These are phyloP conservation scores for Lindgomyces ingoldianus DNA, from an alignment of 495 filamentous ascomycete genomes.

Conservation along the genomic window DNA sequence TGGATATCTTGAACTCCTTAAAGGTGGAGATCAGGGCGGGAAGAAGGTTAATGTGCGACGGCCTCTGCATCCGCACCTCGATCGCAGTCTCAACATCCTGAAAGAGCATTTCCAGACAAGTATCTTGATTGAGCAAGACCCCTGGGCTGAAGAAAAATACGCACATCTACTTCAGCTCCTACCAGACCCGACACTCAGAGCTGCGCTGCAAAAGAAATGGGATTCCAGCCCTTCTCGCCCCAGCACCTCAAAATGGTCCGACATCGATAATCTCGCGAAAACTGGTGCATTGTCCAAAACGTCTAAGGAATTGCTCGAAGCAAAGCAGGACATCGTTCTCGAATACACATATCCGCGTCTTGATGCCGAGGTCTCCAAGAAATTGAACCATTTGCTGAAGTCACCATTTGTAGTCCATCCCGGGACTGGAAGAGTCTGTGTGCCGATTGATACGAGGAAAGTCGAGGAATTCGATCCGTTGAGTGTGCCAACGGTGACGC, in stretches of 20 bases:
- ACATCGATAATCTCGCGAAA: conserved; percentile 84
- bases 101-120: conserved; percentile 76
- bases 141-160: conserved; percentile 71
- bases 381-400: conserved; percentile 96
- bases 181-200: conserved; percentile 69
- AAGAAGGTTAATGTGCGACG: conserved; percentile 85
- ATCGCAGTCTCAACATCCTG: conserved; percentile 82
- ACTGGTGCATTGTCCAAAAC: conserved; percentile 69
- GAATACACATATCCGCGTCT: conserved; percentile 98
- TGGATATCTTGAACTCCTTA: conserved; percentile 82
- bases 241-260: conserved; percentile 81
- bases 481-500: conserved; percentile 79
- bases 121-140: conserved; percentile 81
- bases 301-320: conserved; percentile 68
- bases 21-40: conserved; percentile 77
- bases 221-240: conserved; percentile 73
- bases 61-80: conserved; percentile 87
- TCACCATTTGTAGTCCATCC: conserved; percentile 95
- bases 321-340: conserved; percentile 89
- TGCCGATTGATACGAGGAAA: conserved; percentile 76
- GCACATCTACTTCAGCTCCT: conserved; percentile 76
- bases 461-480: conserved; percentile 83
- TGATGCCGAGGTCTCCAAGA: conserved; percentile 94
- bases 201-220: conserved; percentile 86
- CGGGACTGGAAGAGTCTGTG: conserved; percentile 89